Percentiles rank a stretch among this genome's conserved stretches.
phyloP scores from a whole-genome alignment of 148 eudicot species.

The Chenopodium formosanum region DNA sequence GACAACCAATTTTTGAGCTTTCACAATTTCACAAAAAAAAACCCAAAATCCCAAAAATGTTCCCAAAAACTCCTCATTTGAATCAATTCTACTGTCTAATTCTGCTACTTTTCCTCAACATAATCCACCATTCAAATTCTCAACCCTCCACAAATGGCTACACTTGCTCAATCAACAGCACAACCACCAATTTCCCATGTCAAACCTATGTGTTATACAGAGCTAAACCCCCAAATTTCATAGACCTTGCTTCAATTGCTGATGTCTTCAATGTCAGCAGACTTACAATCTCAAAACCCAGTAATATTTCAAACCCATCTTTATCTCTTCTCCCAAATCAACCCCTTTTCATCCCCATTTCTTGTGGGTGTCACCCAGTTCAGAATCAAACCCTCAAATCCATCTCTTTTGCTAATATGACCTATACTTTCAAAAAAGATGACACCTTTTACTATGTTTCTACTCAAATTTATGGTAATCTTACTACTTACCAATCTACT shows the following conservation, averaged over 20 bases:
- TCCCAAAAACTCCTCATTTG: no score
- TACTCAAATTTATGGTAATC: constrained; percentile 42
- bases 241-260: constrained; percentile 57
- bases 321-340: constrained; percentile 44
- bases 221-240: constrained; percentile 42
- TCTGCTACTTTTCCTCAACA: constrained; percentile 27
- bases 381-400: constrained; percentile 19
- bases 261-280: constrained; percentile 81
- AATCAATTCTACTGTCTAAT: not conserved
- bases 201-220: constrained; percentile 63
- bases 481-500: constrained; percentile 73
- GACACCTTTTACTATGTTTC: constrained; percentile 62
- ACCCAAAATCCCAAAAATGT: no score
- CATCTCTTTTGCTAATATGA: constrained; percentile 51
- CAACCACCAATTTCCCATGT: constrained; percentile 47
- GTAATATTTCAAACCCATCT: constrained; percentile 57
- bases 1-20: no score
- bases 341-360: constrained; percentile 63
- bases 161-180: constrained; percentile 46
- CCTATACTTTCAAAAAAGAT: constrained; percentile 38
- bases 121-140: constrained; percentile 25
- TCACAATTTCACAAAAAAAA: no score
- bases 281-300: constrained; percentile 57
- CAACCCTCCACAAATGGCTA: constrained; percentile 66
- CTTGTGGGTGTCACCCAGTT: constrained; percentile 59